phyloP scores from a whole-genome alignment of 2,329 filamentous ascomycete genomes.

The Nothophoma quercina region DNA sequence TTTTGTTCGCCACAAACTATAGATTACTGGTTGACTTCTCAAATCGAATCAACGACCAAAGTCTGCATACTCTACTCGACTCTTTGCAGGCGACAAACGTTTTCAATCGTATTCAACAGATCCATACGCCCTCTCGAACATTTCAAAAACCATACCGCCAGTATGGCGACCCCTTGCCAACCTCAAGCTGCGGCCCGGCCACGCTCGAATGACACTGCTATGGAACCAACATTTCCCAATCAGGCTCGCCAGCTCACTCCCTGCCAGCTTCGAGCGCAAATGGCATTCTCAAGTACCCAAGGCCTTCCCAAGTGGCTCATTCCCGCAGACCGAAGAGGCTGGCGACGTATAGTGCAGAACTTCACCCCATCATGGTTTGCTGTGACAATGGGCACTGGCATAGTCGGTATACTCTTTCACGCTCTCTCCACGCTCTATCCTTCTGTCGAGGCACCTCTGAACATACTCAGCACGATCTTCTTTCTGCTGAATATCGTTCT shows the following conservation, averaged over 20 bases:
- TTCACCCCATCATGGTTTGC: constrained; percentile 47
- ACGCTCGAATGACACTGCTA: constrained; percentile 12
- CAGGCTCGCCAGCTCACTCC: constrained; percentile 13
- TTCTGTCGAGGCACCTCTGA: constrained; percentile 55
- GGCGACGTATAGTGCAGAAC: constrained; percentile 43
- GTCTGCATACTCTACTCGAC: not conserved
- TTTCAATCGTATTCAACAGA: not conserved
- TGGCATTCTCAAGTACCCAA: constrained; percentile 2
- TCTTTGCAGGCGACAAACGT: too few relatives aligned
- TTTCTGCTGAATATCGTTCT: constrained; percentile 66
- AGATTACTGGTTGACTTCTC: too few relatives aligned
- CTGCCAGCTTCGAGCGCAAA: constrained; percentile 14
- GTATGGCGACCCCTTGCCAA: constrained; percentile 11
- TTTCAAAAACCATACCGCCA: not conserved
- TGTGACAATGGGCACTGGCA: constrained; percentile 39
- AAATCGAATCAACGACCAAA: not conserved
- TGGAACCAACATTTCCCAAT: constrained; percentile 7
- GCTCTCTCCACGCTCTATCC: constrained; percentile 64
- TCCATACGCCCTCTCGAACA: too few relatives aligned
- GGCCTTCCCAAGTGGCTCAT: constrained; percentile 36
- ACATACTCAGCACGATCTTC: constrained; percentile 65
- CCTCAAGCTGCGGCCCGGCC: constrained; percentile 3
- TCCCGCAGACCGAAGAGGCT: constrained; percentile 32
- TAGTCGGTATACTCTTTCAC: constrained; percentile 64
- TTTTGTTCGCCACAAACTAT: too few relatives aligned